phyloP scores from a whole-genome alignment of 192 early-diverging fungal genomes.

The Mortierella antarctica region DNA sequence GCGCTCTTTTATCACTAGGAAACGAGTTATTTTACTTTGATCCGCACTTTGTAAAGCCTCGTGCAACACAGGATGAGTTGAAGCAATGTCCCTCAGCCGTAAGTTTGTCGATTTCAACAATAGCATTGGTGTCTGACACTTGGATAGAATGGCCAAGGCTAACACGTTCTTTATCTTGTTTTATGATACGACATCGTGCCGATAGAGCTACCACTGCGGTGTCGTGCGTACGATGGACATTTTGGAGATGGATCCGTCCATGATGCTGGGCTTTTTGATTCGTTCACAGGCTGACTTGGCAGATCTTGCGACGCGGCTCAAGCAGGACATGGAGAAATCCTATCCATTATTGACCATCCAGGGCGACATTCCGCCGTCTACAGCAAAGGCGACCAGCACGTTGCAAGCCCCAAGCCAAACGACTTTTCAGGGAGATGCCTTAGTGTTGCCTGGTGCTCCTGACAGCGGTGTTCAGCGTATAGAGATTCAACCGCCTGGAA shows the following conservation, averaged over 20 bases:
- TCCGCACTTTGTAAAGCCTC: slow-evolving; percentile 54
- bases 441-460: not conserved
- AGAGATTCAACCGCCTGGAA: not conserved
- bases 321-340: slow-evolving; percentile 27
- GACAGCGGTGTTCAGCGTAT: not conserved
- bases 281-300: slow-evolving; percentile 34
- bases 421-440: too few relatives aligned
- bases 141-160: too few relatives aligned
- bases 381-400: not conserved
- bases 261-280: slow-evolving; percentile 57
- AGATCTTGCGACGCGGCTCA: slow-evolving; percentile 28
- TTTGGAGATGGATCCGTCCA: slow-evolving; percentile 54
- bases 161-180: not conserved
- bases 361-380: not conserved
- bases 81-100: slow-evolving; percentile 32
- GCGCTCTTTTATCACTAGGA: slow-evolving; percentile 17
- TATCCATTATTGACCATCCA: slow-evolving; percentile 25
- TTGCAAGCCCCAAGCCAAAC: not conserved
- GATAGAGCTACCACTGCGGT: slow-evolving; percentile 55
- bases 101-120: slow-evolving; percentile 7
- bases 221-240: slow-evolving; percentile 54
- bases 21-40: slow-evolving; percentile 55
- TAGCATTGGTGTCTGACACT: not conserved
- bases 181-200: not conserved
- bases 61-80: slow-evolving; percentile 35